Evolutionary conservation across 768 basidiomycete species (phyloP).

Genomic region (Auriscalpium orientale): DNA sequence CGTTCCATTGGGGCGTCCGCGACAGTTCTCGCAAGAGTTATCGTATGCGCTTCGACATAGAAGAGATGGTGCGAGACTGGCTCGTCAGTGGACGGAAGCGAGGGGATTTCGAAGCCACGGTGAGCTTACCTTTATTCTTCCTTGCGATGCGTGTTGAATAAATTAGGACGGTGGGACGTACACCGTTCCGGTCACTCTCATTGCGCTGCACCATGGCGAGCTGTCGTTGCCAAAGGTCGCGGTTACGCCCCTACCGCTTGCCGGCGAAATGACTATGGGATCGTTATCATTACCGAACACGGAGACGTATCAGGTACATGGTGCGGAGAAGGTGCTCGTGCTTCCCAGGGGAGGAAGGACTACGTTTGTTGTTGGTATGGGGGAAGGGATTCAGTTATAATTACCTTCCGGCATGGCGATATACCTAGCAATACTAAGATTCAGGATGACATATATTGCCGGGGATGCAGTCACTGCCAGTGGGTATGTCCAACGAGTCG

Average conservation of each 20-base stretch:
- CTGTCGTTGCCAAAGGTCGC: slow-evolving; percentile 68
- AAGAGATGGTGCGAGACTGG: slow-evolving; percentile 80
- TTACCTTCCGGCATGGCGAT: too few species aligned
- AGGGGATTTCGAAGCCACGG: slow-evolving; percentile 72
- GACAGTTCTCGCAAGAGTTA: slow-evolving; percentile 35
- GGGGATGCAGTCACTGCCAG: too few species aligned
- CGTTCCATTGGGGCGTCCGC: slow-evolving; percentile 67
- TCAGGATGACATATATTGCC: too few species aligned
- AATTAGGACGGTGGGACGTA: slow-evolving; percentile 56
- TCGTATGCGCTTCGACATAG: slow-evolving; percentile 70
- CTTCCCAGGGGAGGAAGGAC: slow-evolving; percentile 77
- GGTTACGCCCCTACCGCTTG: slow-evolving; percentile 51
- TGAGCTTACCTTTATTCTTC: slow-evolving; percentile 26
- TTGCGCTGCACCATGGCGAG: slow-evolving; percentile 80
- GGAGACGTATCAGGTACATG: slow-evolving; percentile 81
- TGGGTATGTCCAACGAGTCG: too few species aligned
- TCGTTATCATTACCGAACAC: slow-evolving; percentile 52
- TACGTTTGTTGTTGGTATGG: slow-evolving; percentile 78
- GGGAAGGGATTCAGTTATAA: slow-evolving; percentile 17
- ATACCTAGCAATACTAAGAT: too few species aligned
- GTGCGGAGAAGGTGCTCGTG: slow-evolving; percentile 74
- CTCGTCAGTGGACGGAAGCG: slow-evolving; percentile 83
- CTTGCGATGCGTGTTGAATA: neutral
- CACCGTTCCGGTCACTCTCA: slow-evolving; percentile 62
- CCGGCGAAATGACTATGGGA: slow-evolving; percentile 47